Percentiles rank a stretch among this genome's conserved stretches.
phyloP scores from a whole-genome alignment of 106 monocot species.

The Dioscorea dumetorum region DNA sequence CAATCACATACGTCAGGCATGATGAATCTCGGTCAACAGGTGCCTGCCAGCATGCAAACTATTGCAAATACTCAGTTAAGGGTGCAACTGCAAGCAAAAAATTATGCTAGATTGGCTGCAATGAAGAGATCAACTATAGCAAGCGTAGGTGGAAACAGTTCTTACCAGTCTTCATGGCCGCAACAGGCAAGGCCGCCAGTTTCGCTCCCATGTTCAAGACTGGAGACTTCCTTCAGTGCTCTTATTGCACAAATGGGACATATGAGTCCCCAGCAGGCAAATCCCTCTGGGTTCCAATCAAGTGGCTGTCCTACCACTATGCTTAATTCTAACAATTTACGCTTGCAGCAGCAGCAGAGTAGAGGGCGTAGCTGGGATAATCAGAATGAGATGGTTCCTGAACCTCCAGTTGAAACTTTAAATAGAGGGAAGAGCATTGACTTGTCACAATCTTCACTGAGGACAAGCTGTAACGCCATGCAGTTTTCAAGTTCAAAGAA shows the following conservation, averaged over 20 bases:
- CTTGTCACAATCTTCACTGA: conserved; percentile 34
- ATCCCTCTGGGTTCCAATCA: conserved; percentile 20
- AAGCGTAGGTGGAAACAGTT: conserved; percentile 9
- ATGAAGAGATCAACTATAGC: conserved; percentile 44
- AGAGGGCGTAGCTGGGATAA: conserved; percentile 20
- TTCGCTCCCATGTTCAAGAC: conserved; percentile 50
- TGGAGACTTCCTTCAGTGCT: conserved; percentile 32
- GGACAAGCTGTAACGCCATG: conserved; percentile 17
- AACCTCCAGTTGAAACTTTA: conserved; percentile 15
- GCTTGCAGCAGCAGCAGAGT: conserved; percentile 28
- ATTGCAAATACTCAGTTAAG: conserved; percentile 45
- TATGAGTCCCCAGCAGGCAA: conserved; percentile 24
- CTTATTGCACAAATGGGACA: conserved; percentile 28
- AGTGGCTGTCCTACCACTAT: conserved; percentile 7
- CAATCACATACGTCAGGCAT: conserved; percentile 25
- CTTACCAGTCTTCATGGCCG: conserved; percentile 28
- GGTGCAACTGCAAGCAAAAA: conserved; percentile 64
- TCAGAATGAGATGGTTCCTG: conserved; percentile 34
- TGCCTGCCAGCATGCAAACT: conserved; percentile 28
- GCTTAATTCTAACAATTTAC: conserved; percentile 28
- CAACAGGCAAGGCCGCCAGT: conserved; percentile 38
- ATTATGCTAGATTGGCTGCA: conserved; percentile 37
- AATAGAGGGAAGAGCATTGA: conserved; percentile 28
- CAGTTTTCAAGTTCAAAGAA: conserved; percentile 31
- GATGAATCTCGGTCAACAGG: conserved; percentile 34